Percentiles rank a stretch among this genome's conserved stretches.
Conservation (phyloP, 73 alveolate genomes). For the Blepharisma japonicum region DNA sequence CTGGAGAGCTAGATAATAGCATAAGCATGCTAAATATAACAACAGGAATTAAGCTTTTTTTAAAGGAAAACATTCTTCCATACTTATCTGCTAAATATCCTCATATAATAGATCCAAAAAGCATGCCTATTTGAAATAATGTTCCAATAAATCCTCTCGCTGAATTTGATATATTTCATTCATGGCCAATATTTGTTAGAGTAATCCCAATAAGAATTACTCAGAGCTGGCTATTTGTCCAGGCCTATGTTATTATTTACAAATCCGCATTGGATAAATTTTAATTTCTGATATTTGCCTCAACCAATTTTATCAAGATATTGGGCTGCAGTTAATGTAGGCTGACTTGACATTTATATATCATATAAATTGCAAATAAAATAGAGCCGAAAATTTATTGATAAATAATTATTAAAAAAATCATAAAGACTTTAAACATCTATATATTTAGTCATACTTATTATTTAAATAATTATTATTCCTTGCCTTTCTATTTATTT, state of each 20-base stretch:
- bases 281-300: neutral
- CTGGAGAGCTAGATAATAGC: neutral
- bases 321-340: too few relatives aligned
- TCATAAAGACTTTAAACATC: too few relatives aligned
- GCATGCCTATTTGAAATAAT: conserved; percentile 10
- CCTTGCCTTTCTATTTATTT: too few relatives aligned
- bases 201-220: neutral
- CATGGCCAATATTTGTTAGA: neutral
- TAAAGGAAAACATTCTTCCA: conserved; percentile 9
- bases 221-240: neutral
- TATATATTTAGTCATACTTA: too few relatives aligned
- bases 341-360: too few relatives aligned
- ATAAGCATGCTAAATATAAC: neutral
- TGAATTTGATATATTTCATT: neutral
- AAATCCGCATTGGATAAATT: neutral
- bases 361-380: too few relatives aligned
- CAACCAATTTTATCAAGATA: conserved; percentile 4
- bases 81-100: neutral
- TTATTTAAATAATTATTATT: too few relatives aligned
- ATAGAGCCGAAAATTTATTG: too few relatives aligned
- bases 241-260: conserved; percentile 11
- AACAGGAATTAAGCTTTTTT: neutral
- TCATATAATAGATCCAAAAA: neutral
- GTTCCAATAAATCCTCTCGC: conserved; percentile 6
- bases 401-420: too few relatives aligned